Base-by-base conservation (phyloP, 306 rosid species). In the Senna siamea region DNA sequence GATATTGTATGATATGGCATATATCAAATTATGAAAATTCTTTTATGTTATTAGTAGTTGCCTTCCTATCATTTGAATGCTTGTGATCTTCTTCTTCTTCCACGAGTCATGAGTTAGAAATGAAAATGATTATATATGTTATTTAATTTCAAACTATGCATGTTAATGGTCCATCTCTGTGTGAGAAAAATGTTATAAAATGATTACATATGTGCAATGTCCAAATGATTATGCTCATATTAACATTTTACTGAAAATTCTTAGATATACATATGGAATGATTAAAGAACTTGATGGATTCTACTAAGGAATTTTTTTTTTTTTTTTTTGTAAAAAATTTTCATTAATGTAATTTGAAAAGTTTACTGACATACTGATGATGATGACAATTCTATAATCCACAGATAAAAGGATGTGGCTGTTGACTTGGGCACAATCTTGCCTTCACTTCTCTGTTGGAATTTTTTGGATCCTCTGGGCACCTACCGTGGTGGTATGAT, bases 351-450 rank as follows among this genome's bases (percentile, higher is more conserved):
- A 30, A 46, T 72, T 35, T 30, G 59, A 55, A 55, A 47, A 83
- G 53, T 55, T 60, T 46, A 66, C 52, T 17, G n/a, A 37, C 61
- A 28, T 74, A 40, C 64, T 26, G 30, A 26, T 26, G 30, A 26
- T 77, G 81, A 70, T 59, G 43, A 54, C 66, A 54, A 65, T 83
- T 67, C 38, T 73, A 30, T 81, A 51, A 75, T 78, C 84, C 69
- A 70, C 97, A 94, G 99, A 94, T 92, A 92, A 88, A 90, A 94
- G 96, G 86, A 77, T 94, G 73, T 94, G 90, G 96, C 81, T 94
- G 76, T 83, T 94, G 86, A 90, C 81, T 43, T 89, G 90, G 90
- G 97, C 96, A 81, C 97, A 94, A 77, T 83, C 95, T 81, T 89
- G 92, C 83, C 87, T 94, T 81, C 85, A 92, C 83, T 88, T 92